These are phyloP conservation scores for Fusarium sp. DNA, from an alignment of 2,329 filamentous ascomycete species.

Conservation along the genomic window DNA sequence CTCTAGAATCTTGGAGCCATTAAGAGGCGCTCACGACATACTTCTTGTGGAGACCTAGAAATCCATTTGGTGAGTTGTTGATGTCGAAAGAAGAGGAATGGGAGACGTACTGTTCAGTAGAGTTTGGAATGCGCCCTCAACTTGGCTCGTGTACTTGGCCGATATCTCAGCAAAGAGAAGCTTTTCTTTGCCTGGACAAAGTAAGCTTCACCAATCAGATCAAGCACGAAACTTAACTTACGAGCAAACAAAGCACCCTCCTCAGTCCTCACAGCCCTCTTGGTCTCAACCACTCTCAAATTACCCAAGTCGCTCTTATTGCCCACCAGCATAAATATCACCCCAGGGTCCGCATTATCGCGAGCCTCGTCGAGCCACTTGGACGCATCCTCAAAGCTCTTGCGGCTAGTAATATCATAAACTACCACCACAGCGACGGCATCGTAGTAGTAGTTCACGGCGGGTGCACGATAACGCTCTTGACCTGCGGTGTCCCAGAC, in stretches of 20 bases:
- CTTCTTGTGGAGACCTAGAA: neutral
- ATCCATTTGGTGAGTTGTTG: neutral
- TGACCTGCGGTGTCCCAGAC: conserved; percentile 14
- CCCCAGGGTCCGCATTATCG: neutral
- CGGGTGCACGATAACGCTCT: neutral
- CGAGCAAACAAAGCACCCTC: conserved; percentile 9
- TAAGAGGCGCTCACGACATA: neutral
- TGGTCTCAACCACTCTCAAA: neutral
- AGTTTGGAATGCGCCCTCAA: neutral
- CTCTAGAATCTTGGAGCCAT: neutral
- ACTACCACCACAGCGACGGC: neutral
- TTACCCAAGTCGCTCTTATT: conserved; percentile 7
- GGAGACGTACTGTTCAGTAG: neutral
- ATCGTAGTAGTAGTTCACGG: neutral
- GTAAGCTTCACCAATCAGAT: accelerated
- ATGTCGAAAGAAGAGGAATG: accelerated
- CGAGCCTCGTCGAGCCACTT: neutral
- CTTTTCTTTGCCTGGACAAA: neutral
- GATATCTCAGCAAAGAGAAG: conserved; percentile 11
- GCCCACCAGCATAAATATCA: neutral
- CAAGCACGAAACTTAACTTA: neutral
- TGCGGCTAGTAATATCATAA: conserved; percentile 3
- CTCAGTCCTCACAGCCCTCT: neutral
- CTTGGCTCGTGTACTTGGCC: neutral
- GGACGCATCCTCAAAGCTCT: neutral